Evolutionary conservation across 495 filamentous ascomycete species (phyloP).

Genomic region (Aspergillus ellipticus): DNA sequence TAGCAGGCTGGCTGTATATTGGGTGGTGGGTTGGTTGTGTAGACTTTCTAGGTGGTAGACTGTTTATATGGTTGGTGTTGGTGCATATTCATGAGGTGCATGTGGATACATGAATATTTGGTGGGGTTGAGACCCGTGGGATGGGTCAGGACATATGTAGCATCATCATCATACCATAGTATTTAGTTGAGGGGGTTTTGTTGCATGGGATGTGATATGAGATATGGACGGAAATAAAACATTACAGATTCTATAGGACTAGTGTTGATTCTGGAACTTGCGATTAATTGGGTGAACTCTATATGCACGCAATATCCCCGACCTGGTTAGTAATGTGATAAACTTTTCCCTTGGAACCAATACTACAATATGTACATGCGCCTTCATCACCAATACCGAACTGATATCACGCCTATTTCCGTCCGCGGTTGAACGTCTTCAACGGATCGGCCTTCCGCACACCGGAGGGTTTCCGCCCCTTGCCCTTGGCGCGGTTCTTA

Average conservation of each 20-base stretch:
- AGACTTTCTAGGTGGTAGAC: not conserved
- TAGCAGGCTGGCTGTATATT: too few species aligned
- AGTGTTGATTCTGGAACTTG: not conserved
- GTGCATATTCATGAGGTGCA: too few species aligned
- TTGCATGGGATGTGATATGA: too few species aligned
- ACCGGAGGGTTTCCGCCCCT: constrained; percentile 47
- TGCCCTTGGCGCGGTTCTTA: constrained; percentile 53
- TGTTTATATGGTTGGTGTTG: not conserved
- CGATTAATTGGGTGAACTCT: not conserved
- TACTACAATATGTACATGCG: not conserved
- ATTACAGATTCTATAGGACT: too few species aligned
- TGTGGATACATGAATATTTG: too few species aligned
- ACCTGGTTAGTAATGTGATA: not conserved
- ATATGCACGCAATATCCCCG: constrained; percentile 4
- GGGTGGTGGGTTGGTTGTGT: not conserved
- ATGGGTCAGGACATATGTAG: too few species aligned
- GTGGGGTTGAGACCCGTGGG: too few species aligned
- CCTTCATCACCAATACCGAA: not conserved
- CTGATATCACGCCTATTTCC: constrained; percentile 26
- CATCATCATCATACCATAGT: too few species aligned
- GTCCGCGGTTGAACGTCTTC: constrained; percentile 72
- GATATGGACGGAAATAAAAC: too few species aligned
- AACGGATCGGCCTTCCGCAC: constrained; percentile 70
- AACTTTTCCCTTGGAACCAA: not conserved
- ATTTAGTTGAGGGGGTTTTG: too few species aligned